Conservation (phyloP, 2,329 filamentous ascomycete genomes). For the Talaromyces albobiverticillius region DNA sequence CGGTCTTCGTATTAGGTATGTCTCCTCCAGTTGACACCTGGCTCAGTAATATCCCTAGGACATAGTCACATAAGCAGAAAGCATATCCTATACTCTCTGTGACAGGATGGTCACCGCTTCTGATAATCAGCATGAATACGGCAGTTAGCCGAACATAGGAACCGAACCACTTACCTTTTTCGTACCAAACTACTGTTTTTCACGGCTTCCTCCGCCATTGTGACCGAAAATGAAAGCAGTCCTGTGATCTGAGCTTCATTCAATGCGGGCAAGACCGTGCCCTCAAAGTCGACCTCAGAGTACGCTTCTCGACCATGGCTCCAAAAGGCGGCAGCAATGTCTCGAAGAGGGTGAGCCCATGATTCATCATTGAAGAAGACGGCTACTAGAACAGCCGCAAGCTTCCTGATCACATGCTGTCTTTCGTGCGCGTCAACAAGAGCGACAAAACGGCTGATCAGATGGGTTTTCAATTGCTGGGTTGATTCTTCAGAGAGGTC, state of each 20-base stretch:
- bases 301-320: slow-evolving; percentile 34
- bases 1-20: slow-evolving; percentile 22
- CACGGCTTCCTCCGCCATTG: slow-evolving; percentile 40
- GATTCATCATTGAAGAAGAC: slow-evolving; percentile 41
- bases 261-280: slow-evolving; percentile 34
- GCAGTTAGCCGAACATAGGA: neutral
- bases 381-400: slow-evolving; percentile 43
- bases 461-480: slow-evolving; percentile 35
- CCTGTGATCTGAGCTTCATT: slow-evolving; percentile 33
- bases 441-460: slow-evolving; percentile 43
- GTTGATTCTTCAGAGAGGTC: slow-evolving; percentile 33
- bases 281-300: slow-evolving; percentile 27
- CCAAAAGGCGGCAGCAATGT: slow-evolving; percentile 37
- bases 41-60: slow-evolving; percentile 30
- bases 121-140: neutral
- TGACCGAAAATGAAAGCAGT: slow-evolving; percentile 38
- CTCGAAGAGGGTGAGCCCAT: slow-evolving; percentile 37
- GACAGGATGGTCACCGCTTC: slow-evolving; percentile 18
- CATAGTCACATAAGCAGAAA: slow-evolving; percentile 34
- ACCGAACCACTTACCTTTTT: slow-evolving; percentile 12
- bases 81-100: slow-evolving; percentile 36
- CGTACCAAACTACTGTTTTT: slow-evolving; percentile 23
- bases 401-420: slow-evolving; percentile 45
- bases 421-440: slow-evolving; percentile 38
- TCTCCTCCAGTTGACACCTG: slow-evolving; percentile 21